Evolutionary conservation across 306 rosid genomes (phyloP), one percentile per base, ranked within the genome.

Genomic region (Trifolium dubium): DNA sequence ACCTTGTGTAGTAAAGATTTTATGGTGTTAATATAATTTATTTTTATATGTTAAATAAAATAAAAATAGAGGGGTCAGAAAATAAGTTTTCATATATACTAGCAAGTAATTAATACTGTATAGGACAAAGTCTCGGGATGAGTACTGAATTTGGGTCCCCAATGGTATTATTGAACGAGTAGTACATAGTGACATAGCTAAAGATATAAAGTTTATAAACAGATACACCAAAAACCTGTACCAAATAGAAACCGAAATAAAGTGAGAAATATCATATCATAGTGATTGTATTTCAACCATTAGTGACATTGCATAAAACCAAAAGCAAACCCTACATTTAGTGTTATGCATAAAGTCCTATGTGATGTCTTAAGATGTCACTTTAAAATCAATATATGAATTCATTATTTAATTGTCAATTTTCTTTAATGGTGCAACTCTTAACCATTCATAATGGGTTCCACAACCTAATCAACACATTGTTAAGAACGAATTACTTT

Each of bases 211-310:
- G 40, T 37, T 37, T 37, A 37, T 6, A 7, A 50, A 50, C 10
- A 50, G 5, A 50, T 50, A 49, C 29, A 58, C 6, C 37, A 29
- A 58, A 58, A 58, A 13, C 64, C 37, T 28, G 39, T 58, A 58
- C 39, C 18, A 29, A 58, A 58, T 58, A 58, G 37, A 58, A 28
- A 58, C 64, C 11, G 64, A 29, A 58, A 58, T 29, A 58, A 58
- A 58, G 64, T 58, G 64, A 58, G 29, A 58, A 58, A 58, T 58
- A 58, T 58, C 64, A 30, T 58, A 30, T 58, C 64, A 58, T 29
- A 58, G 64, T 58, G 64, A 58, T 30, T 58, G 64, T 58, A 31
- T 58, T 58, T 58, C 39, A 58, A 11, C 64, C 35, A 58, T 31
- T 58, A 6, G 64, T 58, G 39, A 58, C 64, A 58, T 12, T 30